Conservation (phyloP, 257 asterid genomes). For the Solanum neorickii region DNA sequence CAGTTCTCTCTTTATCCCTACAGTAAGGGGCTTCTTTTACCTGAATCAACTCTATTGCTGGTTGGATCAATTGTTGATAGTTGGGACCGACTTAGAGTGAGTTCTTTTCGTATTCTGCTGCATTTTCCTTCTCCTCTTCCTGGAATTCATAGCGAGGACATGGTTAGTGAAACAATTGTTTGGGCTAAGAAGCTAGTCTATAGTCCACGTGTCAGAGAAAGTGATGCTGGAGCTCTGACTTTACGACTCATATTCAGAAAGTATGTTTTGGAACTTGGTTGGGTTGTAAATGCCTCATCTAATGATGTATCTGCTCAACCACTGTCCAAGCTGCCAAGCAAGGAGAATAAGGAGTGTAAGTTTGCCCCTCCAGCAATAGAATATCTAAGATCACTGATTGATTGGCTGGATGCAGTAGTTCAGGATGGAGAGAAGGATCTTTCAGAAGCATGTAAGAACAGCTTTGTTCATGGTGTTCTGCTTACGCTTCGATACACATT, state of each 20-base stretch:
- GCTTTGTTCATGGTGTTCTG: conserved; percentile 89
- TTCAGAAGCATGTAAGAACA: conserved; percentile 72
- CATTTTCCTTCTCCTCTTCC: conserved; percentile 92
- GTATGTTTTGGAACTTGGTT: conserved; percentile 71
- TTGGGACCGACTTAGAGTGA: conserved; percentile 87
- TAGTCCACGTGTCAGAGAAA: conserved; percentile 96
- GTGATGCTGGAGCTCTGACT: conserved; percentile 98
- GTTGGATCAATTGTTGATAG: conserved; percentile 96
- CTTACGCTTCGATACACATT: conserved; percentile 87
- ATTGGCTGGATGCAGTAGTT: conserved; percentile 75
- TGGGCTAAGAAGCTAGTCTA: conserved; percentile 88
- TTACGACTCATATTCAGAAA: conserved; percentile 78
- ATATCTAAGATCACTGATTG: conserved; percentile 63
- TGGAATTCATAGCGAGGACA: conserved; percentile 46
- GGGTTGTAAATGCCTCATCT: conserved; percentile 51
- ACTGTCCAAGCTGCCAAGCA: conserved; percentile 19
- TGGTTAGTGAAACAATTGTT: conserved; percentile 46
- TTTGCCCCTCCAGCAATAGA: conserved; percentile 39
- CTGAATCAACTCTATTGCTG: conserved; percentile 67
- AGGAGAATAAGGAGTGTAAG: conserved; percentile 12
- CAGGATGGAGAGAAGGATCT: conserved; percentile 85
- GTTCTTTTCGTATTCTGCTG: conserved; percentile 61
- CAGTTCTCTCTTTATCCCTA: conserved; percentile 47
- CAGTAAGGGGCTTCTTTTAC: conserved; percentile 48
- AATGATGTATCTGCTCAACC: conserved; percentile 27